Evolutionary conservation across 1,284 basidiomycete genomes (phyloP), one percentile per base, ranked within the genome.

Genomic region (Ustilago cynodontis): DNA sequence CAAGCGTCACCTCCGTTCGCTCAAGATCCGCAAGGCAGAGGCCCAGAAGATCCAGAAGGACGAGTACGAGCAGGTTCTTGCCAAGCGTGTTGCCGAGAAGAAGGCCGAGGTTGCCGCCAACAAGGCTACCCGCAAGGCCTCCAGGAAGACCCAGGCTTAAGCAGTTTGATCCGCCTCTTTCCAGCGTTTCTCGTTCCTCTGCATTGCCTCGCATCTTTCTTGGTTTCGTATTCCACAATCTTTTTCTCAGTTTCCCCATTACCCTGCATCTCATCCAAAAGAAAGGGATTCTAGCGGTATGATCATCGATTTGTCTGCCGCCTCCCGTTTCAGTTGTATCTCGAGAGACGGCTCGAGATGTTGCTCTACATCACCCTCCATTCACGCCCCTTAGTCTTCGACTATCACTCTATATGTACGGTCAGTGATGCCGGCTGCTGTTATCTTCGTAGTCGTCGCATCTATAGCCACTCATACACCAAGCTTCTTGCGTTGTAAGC

Each of bases 41-140:
- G 90, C 89, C 87, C 94, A 97, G 90, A 94, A 94, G 89, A 95
- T 94, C 88, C 92, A 94, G 89, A 93, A 96, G 89, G 86, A 91
- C 73, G 96, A 98, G 89, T 77, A 37, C 83, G 91, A 91, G 52
- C 89, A 89, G 78, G 89, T 95, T 86, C 87, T 98, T 69, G 89
- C 92, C 88, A 96, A 98, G 90, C 94, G 94, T 84, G 88, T 94
- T 77, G 91, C 93, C 81, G 95, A 98, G 90, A 93, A 92, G 90
- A 97, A 96, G 91, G 91, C 60, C 61, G 61, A 66, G 59, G 56
- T 60, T 47, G 65, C 65, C 51, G 67, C 72, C 53, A 45, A 59
- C 59, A 78, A 79, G 66, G 69, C 68, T 58, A 71, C 79, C 59
- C 71, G 71, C 62, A 78, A 81, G 79, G 45, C 80, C 26, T 64